Conservation (phyloP, 2,329 filamentous ascomycete species). For the Ophiostoma australiae region DNA sequence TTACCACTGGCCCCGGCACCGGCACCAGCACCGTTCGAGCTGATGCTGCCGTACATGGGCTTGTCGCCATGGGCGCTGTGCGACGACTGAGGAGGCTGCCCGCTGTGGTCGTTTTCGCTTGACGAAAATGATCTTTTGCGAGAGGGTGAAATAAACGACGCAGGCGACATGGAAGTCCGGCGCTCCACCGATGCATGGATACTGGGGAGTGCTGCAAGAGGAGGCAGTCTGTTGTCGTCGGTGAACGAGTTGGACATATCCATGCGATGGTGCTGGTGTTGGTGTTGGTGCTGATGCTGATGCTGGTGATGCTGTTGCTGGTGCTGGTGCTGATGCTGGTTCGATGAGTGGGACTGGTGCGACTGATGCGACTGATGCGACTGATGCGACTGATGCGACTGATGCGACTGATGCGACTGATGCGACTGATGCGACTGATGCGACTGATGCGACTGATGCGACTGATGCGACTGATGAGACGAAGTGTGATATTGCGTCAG, state of each 20-base stretch:
- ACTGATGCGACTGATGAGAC: constrained; percentile 27
- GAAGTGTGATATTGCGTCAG: constrained; percentile 50
- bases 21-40: background rate
- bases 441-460: background rate
- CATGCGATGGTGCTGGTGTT: constrained; percentile 34
- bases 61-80: constrained; percentile 13
- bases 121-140: constrained; percentile 66
- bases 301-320: constrained; percentile 10
- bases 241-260: constrained; percentile 42
- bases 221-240: constrained; percentile 56
- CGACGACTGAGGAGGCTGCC: background rate
- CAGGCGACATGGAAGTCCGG: constrained; percentile 56
- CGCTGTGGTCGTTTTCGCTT: constrained; percentile 45
- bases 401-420: background rate
- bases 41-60: background rate
- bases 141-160: constrained; percentile 54
- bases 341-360: background rate
- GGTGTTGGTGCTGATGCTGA: constrained; percentile 16
- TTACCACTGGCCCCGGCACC: background rate
- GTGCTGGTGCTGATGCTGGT: constrained; percentile 14
- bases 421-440: background rate
- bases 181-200: constrained; percentile 43
- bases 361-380: background rate
- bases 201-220: constrained; percentile 40
- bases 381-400: background rate